Percentiles rank a stretch among this genome's conserved stretches.
Evolutionary conservation across 2,329 filamentous ascomycete species (phyloP).

Genomic region (Beauveria caledonica): DNA sequence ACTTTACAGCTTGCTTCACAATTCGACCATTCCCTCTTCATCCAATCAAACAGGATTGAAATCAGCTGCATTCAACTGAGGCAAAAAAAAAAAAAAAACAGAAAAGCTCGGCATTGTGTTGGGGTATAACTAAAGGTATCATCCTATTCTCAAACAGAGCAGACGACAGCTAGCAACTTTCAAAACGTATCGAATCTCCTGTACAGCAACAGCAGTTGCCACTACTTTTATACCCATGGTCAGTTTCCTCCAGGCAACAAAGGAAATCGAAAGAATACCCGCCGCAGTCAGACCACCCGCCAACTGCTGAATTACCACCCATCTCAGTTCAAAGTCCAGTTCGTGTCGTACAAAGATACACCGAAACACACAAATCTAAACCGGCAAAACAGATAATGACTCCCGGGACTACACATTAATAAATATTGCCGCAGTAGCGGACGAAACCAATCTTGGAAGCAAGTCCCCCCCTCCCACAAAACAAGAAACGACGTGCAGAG

Average conservation of each 20-base stretch:
- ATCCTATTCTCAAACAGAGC: constrained; percentile 9
- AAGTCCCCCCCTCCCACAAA: neutral
- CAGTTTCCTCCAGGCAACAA: constrained; percentile 9
- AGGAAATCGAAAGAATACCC: neutral
- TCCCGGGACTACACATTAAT: neutral
- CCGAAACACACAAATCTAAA: constrained; percentile 15
- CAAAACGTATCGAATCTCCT: neutral
- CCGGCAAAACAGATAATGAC: constrained; percentile 14
- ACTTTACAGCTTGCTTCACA: too few relatives aligned
- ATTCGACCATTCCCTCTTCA: too few relatives aligned
- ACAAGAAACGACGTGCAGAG: neutral
- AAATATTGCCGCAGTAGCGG: neutral
- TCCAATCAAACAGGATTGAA: too few relatives aligned
- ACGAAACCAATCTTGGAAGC: neutral
- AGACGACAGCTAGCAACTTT: neutral
- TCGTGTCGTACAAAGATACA: constrained; percentile 13
- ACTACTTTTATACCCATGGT: neutral
- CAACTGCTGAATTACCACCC: constrained; percentile 3
- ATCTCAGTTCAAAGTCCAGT: neutral
- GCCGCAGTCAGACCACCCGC: neutral
- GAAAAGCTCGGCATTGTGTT: constrained; percentile 8
- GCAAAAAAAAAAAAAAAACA: too few relatives aligned
- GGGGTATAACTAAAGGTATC: constrained; percentile 17
- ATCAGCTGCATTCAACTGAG: neutral
- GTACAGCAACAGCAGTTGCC: neutral